Evolutionary conservation across 345 rosid genomes (phyloP), one percentile per base, ranked within the genome.

Genomic region (Eucalyptus coolabah): DNA sequence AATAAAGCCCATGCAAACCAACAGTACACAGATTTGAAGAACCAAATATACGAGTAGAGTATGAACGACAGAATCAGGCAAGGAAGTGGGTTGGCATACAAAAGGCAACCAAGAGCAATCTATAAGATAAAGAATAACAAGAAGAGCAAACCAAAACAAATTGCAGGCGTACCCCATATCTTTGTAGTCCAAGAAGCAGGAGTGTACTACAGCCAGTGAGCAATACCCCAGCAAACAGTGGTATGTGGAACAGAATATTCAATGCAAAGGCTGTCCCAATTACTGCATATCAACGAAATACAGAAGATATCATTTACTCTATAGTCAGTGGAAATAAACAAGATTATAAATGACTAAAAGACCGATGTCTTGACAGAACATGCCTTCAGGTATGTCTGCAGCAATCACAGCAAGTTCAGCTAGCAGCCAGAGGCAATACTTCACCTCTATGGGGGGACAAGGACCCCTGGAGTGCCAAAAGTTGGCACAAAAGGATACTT

Each of bases 341-440:
- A 37, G 53, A 49, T 44, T 28, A 37, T 50, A 50, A 49, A 50
- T 18, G 34, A 59, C 21, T 24, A 34, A 32, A 47, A 56, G 14
- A 24, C 24, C 0, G 1, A 49, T 19, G 28, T 86, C 63, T 9
- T 5, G 23, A n/a, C 5, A 44, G 12, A 37, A 50, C 54, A 86
- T 86, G 87, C 98, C 96, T 96, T 96, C 98, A 6, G 98, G 97
- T 9, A 96, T 95, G 82, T 96, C 98, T n/a, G 98, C 97, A 81
- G 96, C 96, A 47, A 95, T 96, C 81, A 95, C 97, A 12, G 96
- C 93, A 9, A 92, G 3, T 87, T 95, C 98, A 16, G 98, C 97
- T 1, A 94, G 95, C 87, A 95, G 72, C 96, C 97, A 96, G 8
- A 96, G 91, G 72, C 96, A 94, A 45, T 91, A 92, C 72, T 93